Base-by-base conservation (phyloP, 768 basidiomycete genomes). In the Suillus ampliporus region DNA sequence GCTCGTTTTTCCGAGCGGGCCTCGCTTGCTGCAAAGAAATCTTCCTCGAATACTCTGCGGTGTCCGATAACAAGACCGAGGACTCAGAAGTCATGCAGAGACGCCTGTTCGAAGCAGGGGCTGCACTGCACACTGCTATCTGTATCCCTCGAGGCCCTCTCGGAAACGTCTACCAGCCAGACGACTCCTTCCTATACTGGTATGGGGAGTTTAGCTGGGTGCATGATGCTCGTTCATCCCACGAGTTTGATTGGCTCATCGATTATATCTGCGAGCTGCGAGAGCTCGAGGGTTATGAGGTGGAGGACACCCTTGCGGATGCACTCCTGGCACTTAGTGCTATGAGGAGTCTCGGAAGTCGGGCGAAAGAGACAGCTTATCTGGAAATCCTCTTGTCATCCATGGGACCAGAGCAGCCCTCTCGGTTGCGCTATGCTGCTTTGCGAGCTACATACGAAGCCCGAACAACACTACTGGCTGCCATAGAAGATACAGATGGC, bases 261-360 rank as follows among this genome's bases (percentile, higher is more conserved):
- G 63, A 62, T 40, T 64, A 63, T 21, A 8, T 47, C 17, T 35
- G 54, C 44, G 44, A 62, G 34, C 52, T 54, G 40, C 46, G 57
- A 28, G 43, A 40, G 26, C 47, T 47, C 23, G 53, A 64, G 38
- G 41, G 40, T n/a, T 38, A 34, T 21, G 63, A 56, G 10, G 54
- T 56, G 19, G 54, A 56, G 38, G 54, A 56, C 13, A 41, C 63
- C 14, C 51, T 64, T 44, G 61, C 61, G 10, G 63, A 64, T 35
- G 63, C 62, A 28, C 46, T 64, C 50, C 61, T 54, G 8, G 61
- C 48, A 37, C 37, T 63, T 23, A 57, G 63, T 38, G 53, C 44
- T 41, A 54, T 63, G 52, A 21, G 21, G 14, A 44, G 46, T 31
- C 40, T 64, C 2, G 41, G 41, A 28, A 41, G 50, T 37, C 43